Evolutionary conservation across 2,329 filamentous ascomycete species (phyloP).

Genomic region (Metarhizium sp.): DNA sequence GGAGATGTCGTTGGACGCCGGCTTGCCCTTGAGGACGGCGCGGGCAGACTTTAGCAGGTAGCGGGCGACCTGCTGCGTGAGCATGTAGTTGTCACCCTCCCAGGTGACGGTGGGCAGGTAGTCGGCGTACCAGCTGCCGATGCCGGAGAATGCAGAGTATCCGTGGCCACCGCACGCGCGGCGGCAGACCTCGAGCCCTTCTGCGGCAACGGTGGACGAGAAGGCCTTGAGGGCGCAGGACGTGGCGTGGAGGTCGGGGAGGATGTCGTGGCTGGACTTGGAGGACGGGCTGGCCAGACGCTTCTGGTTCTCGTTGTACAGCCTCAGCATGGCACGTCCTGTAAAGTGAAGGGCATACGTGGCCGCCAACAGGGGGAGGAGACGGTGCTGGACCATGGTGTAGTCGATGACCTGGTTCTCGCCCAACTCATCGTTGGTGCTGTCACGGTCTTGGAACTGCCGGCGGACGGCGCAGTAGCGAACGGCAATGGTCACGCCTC

Average conservation of each 20-base stretch:
- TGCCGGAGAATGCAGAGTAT: constrained; percentile 67
- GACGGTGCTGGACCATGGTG: constrained; percentile 68
- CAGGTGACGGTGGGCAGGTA: constrained; percentile 62
- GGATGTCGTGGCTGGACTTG: constrained; percentile 40
- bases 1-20: constrained; percentile 18
- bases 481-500: constrained; percentile 69
- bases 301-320: constrained; percentile 65
- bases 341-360: constrained; percentile 76
- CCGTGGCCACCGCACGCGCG: constrained; percentile 71
- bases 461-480: constrained; percentile 64
- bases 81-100: constrained; percentile 78
- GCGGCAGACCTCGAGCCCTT: constrained; percentile 66
- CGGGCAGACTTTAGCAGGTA: constrained; percentile 71
- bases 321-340: constrained; percentile 63
- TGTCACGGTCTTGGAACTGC: constrained; percentile 71
- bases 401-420: constrained; percentile 75
- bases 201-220: constrained; percentile 61
- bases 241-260: constrained; percentile 68
- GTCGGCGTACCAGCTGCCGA: constrained; percentile 65
- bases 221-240: constrained; percentile 69
- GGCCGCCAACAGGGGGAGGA: constrained; percentile 62
- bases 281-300: constrained; percentile 37
- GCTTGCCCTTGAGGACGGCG: constrained; percentile 53
- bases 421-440: constrained; percentile 41
- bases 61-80: constrained; percentile 68